Evolutionary conservation across 345 rosid species (phyloP), one percentile per base, ranked within the genome.

Genomic region (Eutrema japonicum): DNA sequence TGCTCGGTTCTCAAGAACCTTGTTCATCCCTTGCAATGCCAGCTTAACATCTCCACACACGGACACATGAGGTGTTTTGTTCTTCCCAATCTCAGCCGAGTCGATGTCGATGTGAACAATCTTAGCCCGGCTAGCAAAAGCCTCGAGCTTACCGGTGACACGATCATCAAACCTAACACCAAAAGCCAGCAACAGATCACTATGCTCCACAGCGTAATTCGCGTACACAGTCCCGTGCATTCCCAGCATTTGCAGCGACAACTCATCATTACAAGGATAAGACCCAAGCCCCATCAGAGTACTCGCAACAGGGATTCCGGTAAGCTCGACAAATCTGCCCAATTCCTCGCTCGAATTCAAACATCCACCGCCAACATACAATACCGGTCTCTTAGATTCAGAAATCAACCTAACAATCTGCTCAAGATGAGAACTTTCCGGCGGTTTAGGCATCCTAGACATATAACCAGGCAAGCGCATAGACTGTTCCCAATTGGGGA

Each of bases 281-380:
- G 94, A 65, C 0, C 99, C 99, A 16, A 92, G 86, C 40, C 99
- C 99, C 99, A 95, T 95, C 83, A 95, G 83, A 55, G 99, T 95
- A 85, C 97, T 92, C 1, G 98, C 94, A 11, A 95, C 99, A 0
- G 97, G 99, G 50, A 92, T 89, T 10, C 98, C 93, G 0, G 99
- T 90, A 18, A 95, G 83, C 56, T 89, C 89, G 4, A 92, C 99
- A 71, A 95, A 95, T 73, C 81, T 85, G 70, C 77, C 81, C 85
- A 92, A 66, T 67, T 95, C 98, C 47, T 88, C 82, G 32, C 99
- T 87, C 0, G 97, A 90, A 83, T 92, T 92, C 89, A 90, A 84
- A 78, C 99, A 92, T 32, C 99, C 99, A 63, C 99, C 99, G 60
- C 99, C 99, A 45, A 90, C 97, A 75, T 95, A 95, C 87, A 95